These are phyloP conservation scores for Taphrina populina DNA, from an alignment of 1,139 yeast genomes.

Conservation along the genomic window DNA sequence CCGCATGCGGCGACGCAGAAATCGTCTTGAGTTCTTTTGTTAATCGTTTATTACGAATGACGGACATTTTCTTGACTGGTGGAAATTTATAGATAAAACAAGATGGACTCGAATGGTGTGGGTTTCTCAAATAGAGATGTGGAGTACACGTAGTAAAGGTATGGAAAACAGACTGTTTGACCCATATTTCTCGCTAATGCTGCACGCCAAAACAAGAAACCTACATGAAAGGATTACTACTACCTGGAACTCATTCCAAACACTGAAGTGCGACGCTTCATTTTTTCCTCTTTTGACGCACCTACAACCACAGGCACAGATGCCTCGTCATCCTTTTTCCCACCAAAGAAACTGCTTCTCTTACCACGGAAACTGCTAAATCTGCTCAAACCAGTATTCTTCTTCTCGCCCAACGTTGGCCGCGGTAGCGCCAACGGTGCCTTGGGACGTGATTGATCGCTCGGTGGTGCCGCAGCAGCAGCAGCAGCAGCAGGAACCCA, in stretches of 20 bases:
- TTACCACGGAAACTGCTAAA: constrained; percentile 33
- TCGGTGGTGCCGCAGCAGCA: constrained; percentile 1
- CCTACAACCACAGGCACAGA: not conserved
- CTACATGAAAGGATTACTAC: no score
- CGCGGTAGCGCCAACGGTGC: constrained; percentile 10
- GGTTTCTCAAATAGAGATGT: no score
- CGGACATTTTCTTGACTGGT: no score
- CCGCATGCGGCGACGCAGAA: not conserved
- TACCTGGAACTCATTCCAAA: no score
- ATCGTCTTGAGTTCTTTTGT: constrained; percentile 21
- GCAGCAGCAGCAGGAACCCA: constrained; percentile 1
- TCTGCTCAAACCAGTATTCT: constrained; percentile 18
- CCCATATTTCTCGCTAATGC: no score
- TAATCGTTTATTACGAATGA: constrained; percentile 21
- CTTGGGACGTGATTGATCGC: not conserved
- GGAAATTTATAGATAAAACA: no score
- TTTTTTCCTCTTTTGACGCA: constrained; percentile 5
- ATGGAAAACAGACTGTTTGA: no score
- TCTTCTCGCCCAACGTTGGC: constrained; percentile 21
- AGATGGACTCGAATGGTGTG: no score
- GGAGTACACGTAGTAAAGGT: no score
- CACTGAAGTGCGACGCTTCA: constrained; percentile 22
- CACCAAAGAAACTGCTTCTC: constrained; percentile 18
- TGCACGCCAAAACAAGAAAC: no score
- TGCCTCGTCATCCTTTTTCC: constrained; percentile 24